Base-by-base conservation (phyloP, 164 flowering plant genomes). In the Paratinospora sagittata region DNA sequence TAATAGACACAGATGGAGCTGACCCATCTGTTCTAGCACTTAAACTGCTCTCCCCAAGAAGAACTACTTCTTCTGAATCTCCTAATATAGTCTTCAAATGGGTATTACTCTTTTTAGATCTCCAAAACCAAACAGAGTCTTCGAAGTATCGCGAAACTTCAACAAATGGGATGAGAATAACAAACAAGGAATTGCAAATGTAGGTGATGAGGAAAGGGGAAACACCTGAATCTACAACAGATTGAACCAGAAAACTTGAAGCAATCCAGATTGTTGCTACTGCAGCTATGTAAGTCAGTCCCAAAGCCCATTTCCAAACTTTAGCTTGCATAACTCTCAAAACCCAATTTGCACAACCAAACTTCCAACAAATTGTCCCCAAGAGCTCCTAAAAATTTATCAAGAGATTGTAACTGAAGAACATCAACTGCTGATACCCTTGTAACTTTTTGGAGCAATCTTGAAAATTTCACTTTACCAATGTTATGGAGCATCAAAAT, bases 211-310 rank as follows among this genome's bases (percentile, higher is more conserved):
- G 88, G 73, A 92, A 96, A 0, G 97, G 99, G 2, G 98, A 90
- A 67, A 95, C 96, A 27, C 97, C 98, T 0, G 78, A 85, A 81
- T 88, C 96, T 10, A 91, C 98, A 27, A 96, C 97, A 23, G 95
- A 84, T 65, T 90, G 99, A 49, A 96, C 98, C 41, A 96, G 91
- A 76, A 82, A 91, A 73, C 97, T 91, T 24, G 97, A 93, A 62
- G 95, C 93, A 73, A 91, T 89, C 99, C 98, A 92, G 19, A 96
- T 96, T 10, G 73, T 66, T 6, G 97, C 96, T 21, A 92, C 97
- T 1, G 85, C 77, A 58, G 90, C 58, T 77, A 91, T 92, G 72
- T 91, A 96, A 52, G 62, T 67, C 76, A 90, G 78, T 65, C 99
- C 98, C 67, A 96, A 76, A 75, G 74, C 81, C 98, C 97, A 92